Conservation (phyloP, 2,329 filamentous ascomycete species). For the Cladophialophora immunda region DNA sequence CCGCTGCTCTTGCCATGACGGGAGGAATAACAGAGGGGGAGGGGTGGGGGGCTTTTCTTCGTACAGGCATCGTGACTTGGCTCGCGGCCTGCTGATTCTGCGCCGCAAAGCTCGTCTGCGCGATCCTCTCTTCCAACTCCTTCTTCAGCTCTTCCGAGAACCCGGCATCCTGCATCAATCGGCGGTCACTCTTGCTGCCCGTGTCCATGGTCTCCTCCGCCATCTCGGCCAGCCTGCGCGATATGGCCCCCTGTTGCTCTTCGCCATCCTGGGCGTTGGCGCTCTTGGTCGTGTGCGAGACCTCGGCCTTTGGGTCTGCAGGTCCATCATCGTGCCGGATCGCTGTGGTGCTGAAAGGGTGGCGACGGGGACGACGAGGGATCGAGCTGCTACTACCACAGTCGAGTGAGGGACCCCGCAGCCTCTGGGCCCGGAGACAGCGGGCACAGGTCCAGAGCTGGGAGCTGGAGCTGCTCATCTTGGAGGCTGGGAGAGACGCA, state of each 20-base stretch:
- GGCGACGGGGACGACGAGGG: constrained; percentile 2
- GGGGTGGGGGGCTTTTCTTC: constrained; percentile 22
- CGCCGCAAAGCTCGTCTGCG: constrained; percentile 62
- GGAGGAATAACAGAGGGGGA: background rate
- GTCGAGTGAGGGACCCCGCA: constrained; percentile 24
- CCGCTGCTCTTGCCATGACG: background rate
- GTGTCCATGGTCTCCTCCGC: constrained; percentile 66
- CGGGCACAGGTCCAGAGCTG: constrained; percentile 38
- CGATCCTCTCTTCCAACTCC: constrained; percentile 67
- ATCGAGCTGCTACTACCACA: background rate
- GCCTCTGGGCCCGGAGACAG: constrained; percentile 36
- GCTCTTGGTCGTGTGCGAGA: background rate
- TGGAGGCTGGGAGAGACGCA: constrained; percentile 10
- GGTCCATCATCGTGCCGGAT: constrained; percentile 16
- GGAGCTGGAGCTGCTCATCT: constrained; percentile 34
- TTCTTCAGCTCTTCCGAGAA: constrained; percentile 69
- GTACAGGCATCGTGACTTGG: constrained; percentile 61
- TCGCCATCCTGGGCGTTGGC: constrained; percentile 33
- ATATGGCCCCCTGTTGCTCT: constrained; percentile 63
- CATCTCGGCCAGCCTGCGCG: constrained; percentile 66
- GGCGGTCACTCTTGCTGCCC: constrained; percentile 63
- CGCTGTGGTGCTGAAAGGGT: constrained; percentile 27
- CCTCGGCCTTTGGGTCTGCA: background rate
- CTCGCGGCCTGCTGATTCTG: constrained; percentile 64
- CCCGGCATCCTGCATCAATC: constrained; percentile 67